phyloP scores from a whole-genome alignment of 306 rosid genomes.

The Hippophae gyantsensis region DNA sequence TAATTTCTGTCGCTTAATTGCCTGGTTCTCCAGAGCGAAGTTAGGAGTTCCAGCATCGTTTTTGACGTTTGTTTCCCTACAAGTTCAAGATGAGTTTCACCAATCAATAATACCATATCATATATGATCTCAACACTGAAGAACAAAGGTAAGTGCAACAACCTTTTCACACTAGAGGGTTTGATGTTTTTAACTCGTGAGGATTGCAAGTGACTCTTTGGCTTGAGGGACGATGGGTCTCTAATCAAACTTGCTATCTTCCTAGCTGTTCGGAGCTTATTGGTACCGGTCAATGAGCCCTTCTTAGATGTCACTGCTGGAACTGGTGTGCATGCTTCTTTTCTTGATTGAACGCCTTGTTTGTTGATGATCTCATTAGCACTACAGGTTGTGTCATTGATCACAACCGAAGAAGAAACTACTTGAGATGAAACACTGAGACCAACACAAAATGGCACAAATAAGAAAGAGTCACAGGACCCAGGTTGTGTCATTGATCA shows the following conservation, averaged over 20 bases:
- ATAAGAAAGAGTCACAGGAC: conserved; percentile 2
- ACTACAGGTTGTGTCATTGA: neutral
- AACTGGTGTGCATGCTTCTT: conserved; percentile 61
- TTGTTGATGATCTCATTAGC: conserved; percentile 15
- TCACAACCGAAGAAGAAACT: conserved; percentile 26
- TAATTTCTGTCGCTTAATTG: conserved; percentile 85
- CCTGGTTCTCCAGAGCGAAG: conserved; percentile 74
- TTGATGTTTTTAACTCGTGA: conserved; percentile 27
- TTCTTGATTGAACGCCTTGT: conserved; percentile 26
- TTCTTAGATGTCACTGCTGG: conserved; percentile 32
- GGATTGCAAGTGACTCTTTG: conserved; percentile 37
- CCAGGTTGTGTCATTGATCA: neutral
- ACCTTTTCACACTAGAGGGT: conserved; percentile 30
- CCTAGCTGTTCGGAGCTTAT: conserved; percentile 44
- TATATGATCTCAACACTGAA: neutral
- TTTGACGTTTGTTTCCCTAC: conserved; percentile 29
- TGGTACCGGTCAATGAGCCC: conserved; percentile 38
- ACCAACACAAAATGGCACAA: conserved; percentile 9
- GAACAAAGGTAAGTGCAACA: neutral
- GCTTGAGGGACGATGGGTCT: conserved; percentile 33
- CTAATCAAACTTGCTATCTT: conserved; percentile 39
- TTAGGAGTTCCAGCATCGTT: conserved; percentile 33
- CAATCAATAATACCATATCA: neutral
- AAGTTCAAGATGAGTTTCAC: neutral
- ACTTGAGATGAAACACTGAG: conserved; percentile 26